Percentiles rank a stretch among this genome's conserved stretches.
Conservation (phyloP, 2,329 filamentous ascomycete species). For the Whalleya microplaca region DNA sequence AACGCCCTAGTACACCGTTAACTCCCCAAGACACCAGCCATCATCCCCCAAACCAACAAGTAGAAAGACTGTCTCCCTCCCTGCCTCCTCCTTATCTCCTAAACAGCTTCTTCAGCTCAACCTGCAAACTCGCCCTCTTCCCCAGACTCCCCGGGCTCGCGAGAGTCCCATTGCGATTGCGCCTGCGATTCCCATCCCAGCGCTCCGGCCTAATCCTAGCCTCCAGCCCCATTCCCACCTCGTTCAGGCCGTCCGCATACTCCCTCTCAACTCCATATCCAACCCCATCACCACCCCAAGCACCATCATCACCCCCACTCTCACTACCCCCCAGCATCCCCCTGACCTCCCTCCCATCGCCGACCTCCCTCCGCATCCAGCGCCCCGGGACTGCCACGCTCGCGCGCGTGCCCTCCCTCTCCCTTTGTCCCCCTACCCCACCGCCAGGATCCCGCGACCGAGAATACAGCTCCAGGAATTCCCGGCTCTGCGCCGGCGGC, state of each 20-base stretch:
- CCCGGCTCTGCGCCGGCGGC: conserved; percentile 31
- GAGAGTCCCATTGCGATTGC: background rate
- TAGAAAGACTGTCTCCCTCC: background rate
- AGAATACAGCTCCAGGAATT: conserved; percentile 30
- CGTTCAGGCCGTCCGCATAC: background rate
- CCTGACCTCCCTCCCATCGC: conserved; percentile 1
- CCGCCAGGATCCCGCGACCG: background rate
- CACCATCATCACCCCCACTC: background rate
- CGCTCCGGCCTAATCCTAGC: conserved; percentile 1
- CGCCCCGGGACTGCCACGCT: conserved; percentile 22
- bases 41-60: no score
- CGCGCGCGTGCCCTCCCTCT: background rate
- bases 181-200: background rate
- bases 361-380: background rate
- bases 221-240: conserved; percentile 8
- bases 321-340: conserved; percentile 9
- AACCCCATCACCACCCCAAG: no score
- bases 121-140: conserved; percentile 21
- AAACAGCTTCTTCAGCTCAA: conserved; percentile 23
- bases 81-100: conserved; percentile 1
- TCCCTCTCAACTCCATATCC: no score
- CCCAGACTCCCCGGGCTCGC: conserved; percentile 3
- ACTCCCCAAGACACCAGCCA: no score
- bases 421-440: no score
- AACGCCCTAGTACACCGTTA: no score